Percentiles rank a stretch among this genome's conserved stretches.
Conservation (phyloP, 139 green algal genomes). For the Chlorella sp. region DNA sequence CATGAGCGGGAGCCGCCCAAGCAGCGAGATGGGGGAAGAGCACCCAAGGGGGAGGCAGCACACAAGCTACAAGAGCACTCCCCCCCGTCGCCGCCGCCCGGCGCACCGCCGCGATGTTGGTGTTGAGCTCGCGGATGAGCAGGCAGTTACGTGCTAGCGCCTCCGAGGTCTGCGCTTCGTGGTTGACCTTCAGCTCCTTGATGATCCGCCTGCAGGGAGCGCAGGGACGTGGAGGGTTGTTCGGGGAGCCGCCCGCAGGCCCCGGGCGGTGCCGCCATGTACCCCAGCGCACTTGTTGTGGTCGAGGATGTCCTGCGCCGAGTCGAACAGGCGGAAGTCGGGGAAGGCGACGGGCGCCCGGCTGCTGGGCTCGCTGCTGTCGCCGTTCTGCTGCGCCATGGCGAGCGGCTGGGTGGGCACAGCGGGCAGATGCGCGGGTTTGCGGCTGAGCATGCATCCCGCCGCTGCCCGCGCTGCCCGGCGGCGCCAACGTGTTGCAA, state of each 20-base stretch:
- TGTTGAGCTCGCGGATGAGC: slow-evolving; percentile 65
- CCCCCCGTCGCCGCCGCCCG: background rate
- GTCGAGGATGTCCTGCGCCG: slow-evolving; percentile 55
- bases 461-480: too few species aligned
- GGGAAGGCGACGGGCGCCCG: slow-evolving; percentile 3
- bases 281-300: slow-evolving; percentile 54
- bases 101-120: slow-evolving; percentile 56
- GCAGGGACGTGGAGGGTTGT: too few species aligned
- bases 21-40: too few species aligned
- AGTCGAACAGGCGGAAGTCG: slow-evolving; percentile 53
- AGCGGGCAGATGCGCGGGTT: too few species aligned
- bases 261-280: background rate
- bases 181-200: slow-evolving; percentile 67
- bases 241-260: too few species aligned
- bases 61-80: too few species aligned
- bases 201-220: slow-evolving; percentile 53
- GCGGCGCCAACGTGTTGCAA: too few species aligned
- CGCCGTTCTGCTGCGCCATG: background rate
- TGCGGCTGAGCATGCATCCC: too few species aligned
- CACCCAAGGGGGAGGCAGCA: too few species aligned
- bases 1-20: background rate
- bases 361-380: slow-evolving; percentile 12
- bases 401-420: too few species aligned
- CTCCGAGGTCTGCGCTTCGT: slow-evolving; percentile 55
- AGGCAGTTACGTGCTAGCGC: slow-evolving; percentile 59